These are phyloP conservation scores for Huntiella abstrusa DNA, from an alignment of 2,329 filamentous ascomycete species.

Conservation along the genomic window DNA sequence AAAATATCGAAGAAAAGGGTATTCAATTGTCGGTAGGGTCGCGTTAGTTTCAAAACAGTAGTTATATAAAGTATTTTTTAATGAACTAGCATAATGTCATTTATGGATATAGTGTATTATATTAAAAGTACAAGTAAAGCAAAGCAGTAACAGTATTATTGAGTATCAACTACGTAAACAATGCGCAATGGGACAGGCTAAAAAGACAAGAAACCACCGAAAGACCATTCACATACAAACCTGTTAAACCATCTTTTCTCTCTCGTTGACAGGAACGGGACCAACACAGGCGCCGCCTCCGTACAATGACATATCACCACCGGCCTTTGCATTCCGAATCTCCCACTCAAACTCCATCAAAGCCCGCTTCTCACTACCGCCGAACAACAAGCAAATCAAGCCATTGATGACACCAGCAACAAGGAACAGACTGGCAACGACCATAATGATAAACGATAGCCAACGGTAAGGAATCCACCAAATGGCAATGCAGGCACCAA, in stretches of 20 bases:
- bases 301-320: constrained; percentile 9
- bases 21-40: too few relatives aligned
- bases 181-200: neutral
- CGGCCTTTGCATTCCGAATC: constrained; percentile 46
- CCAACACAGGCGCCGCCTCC: constrained; percentile 1
- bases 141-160: neutral
- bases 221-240: neutral
- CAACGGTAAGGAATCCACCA: constrained; percentile 72
- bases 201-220: neutral
- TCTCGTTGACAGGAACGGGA: neutral
- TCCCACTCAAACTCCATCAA: constrained; percentile 92
- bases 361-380: constrained; percentile 63
- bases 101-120: neutral
- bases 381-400: constrained; percentile 70
- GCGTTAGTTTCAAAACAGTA: too few relatives aligned
- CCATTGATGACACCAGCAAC: constrained; percentile 65
- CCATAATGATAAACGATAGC: constrained; percentile 60
- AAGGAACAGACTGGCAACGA: constrained; percentile 62
- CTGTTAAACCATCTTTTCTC: constrained; percentile 9
- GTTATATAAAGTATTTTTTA: neutral
- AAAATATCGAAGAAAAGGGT: too few relatives aligned
- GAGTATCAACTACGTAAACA: neutral
- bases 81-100: neutral
- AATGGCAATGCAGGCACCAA: constrained; percentile 60
- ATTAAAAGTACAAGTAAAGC: neutral